Evolutionary conservation across 202 grass and related monocot species (phyloP).

Genomic region (Alloteropsis angusta): DNA sequence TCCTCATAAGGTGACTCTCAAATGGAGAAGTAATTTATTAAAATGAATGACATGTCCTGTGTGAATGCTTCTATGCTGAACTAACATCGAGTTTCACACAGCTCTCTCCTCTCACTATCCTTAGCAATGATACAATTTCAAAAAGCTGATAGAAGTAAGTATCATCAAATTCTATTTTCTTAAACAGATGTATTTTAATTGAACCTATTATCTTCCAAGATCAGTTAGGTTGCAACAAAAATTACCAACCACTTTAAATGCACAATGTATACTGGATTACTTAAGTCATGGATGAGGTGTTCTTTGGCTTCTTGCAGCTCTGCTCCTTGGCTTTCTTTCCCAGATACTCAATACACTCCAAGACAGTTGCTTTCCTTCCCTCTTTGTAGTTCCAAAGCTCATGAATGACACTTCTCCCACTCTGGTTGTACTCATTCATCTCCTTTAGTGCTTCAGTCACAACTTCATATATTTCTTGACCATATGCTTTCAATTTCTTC

Average conservation of each 20-base stretch:
- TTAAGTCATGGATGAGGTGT: background rate
- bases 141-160: background rate
- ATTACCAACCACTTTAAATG: background rate
- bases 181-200: background rate
- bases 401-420: background rate
- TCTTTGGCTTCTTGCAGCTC: background rate
- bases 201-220: background rate
- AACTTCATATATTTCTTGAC: background rate
- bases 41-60: background rate
- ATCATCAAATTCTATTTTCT: background rate
- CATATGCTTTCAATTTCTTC: background rate
- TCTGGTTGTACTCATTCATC: background rate
- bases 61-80: background rate
- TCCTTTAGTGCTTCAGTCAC: background rate
- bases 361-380: background rate
- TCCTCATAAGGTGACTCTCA: background rate
- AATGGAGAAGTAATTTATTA: background rate
- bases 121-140: too few relatives aligned
- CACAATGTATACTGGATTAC: background rate
- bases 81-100: background rate
- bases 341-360: background rate
- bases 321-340: background rate
- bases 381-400: slow-evolving; percentile 6
- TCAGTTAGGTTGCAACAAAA: background rate
- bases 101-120: too few relatives aligned